A percentile compares a stretch with the other conserved stretches of the same genome.
phyloP scores from a whole-genome alignment of 1,284 basidiomycete species.

The Ganoderma resinaceum region DNA sequence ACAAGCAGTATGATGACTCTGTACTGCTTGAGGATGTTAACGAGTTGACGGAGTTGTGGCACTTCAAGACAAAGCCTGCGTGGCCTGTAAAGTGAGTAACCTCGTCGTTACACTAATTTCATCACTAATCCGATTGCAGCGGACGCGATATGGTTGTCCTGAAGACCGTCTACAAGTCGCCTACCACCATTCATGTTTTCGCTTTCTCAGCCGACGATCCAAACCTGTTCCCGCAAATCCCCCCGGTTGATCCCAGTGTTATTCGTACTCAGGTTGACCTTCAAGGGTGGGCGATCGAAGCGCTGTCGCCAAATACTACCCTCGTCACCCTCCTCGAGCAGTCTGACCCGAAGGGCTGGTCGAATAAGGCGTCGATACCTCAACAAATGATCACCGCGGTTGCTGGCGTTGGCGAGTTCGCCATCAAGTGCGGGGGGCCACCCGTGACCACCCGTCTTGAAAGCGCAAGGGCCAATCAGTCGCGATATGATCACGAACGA shows the following conservation, averaged over 20 bases:
- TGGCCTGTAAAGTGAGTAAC: constrained; percentile 88
- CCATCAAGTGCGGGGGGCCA: constrained; percentile 94
- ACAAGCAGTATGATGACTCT: constrained; percentile 89
- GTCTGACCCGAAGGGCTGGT: constrained; percentile 97
- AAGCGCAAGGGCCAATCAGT: constrained; percentile 78
- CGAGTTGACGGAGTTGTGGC: constrained; percentile 93
- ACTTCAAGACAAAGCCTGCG: constrained; percentile 85
- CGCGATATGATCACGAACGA: constrained; percentile 90
- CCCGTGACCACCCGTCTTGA: constrained; percentile 87
- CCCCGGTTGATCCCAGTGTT: constrained; percentile 73
- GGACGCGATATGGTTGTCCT: constrained; percentile 91
- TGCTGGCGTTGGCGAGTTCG: constrained; percentile 92
- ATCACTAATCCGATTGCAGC: constrained; percentile 46
- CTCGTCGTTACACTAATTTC: not conserved
- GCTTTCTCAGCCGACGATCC: constrained; percentile 94
- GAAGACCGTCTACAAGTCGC: constrained; percentile 97
- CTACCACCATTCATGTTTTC: constrained; percentile 94
- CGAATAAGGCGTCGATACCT: constrained; percentile 93
- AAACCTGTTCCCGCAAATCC: constrained; percentile 84
- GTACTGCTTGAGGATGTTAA: constrained; percentile 89
- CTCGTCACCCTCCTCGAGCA: constrained; percentile 95
- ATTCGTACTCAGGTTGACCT: constrained; percentile 96
- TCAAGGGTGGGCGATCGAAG: constrained; percentile 97
- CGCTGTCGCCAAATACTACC: constrained; percentile 94
- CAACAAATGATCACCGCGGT: constrained; percentile 89